Evolutionary conservation across 2,329 filamentous ascomycete genomes (phyloP), one percentile per base, ranked within the genome.

Genomic region (Cordyceps javanica): DNA sequence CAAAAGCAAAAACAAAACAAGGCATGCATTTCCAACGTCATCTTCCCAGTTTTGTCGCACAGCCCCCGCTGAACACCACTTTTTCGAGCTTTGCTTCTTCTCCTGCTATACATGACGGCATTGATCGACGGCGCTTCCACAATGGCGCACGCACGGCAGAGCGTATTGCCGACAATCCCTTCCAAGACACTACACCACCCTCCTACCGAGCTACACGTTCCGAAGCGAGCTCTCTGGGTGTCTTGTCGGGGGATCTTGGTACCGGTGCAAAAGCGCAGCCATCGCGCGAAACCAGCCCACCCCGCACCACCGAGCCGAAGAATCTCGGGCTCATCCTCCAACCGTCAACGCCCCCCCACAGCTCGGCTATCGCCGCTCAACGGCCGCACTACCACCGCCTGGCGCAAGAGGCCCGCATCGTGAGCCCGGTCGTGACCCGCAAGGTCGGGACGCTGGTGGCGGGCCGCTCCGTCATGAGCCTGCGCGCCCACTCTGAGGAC

Each of bases 401-500:
- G 25, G 44, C 16, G 2, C 7, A 30, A 8, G 55, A 38, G 23
- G 25, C 28, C 11, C 39, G 34, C 7, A 13, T 48, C 25, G 48
- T 52, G 16, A 46, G 23, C 32, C 32, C 39, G n/a, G 55, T 39
- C 41, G 30, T 16, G n/a, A 23, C 48, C 13, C 48, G 48, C 30
- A 53, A 30, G 41, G 25, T 46, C 26, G 48, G 48, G 8, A 46
- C 16, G 10, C 25, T 58, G 5, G 55, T 58, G 11, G 32, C 54
- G 10, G 32, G 14, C 16, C 10, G 32, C 32, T 45, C 48, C 25
- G 26, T 53, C 16, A 13, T 52, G 39, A 58, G 55, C 21, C 30
- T 58, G 48, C 55, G 48, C 13, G 55, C 38, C 21, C 41, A 51
- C 5, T 58, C 55, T 8, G 55, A 58, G 28, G 41, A 58, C 39